Evolutionary conservation across 176 grass and related monocot genomes (phyloP), one percentile per base, ranked within the genome.

Genomic region (Carex pumila): DNA sequence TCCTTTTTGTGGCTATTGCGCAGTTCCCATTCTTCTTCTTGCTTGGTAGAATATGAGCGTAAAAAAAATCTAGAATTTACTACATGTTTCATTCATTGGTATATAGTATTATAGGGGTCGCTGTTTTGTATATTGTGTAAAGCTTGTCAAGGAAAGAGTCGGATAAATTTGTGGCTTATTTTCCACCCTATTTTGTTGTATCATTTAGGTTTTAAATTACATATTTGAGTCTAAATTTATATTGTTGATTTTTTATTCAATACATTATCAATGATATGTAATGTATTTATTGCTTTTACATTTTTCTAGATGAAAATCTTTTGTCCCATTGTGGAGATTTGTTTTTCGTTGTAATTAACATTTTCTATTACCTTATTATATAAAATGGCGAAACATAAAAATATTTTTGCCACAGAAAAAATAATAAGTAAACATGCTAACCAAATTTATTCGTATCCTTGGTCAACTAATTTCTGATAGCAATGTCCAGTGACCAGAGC

Each of bases 1-100:
- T 94, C 54, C 91, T 94, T 49, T 90, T 98, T 70, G 88, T 94
- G 87, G 95, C 89, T 18, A 79, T 93, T 39, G 91, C 83, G 9
- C 95, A 94, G 57, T 91, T 98, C 25, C 92, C 92, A 3, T 39
- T 98, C 15, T 93, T 94, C 89, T 98, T 94, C 67, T 94, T 90
- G 95, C 92, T 98, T 2, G 92, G 91, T 66, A 94, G 63, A 58
- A 88, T 97, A 83, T 81, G 79, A 67, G 85, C 86, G 54, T 92
- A 79, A 88, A 72, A 49, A 50, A 12, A 12, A 50, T 47, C 8
- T 8, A 11, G 47, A 50, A 50, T 50, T 50, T 50, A 50, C 7
- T 45, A 45, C 43, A 7, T 45, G 43, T 45, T 45, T 8, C 43
- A 45, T 45, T 45, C 43, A 45, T 8, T 57, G 73, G 73, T 77